Evolutionary conservation across 2,329 filamentous ascomycete genomes (phyloP), one percentile per base, ranked within the genome.

Genomic region (Colletotrichum navitas): DNA sequence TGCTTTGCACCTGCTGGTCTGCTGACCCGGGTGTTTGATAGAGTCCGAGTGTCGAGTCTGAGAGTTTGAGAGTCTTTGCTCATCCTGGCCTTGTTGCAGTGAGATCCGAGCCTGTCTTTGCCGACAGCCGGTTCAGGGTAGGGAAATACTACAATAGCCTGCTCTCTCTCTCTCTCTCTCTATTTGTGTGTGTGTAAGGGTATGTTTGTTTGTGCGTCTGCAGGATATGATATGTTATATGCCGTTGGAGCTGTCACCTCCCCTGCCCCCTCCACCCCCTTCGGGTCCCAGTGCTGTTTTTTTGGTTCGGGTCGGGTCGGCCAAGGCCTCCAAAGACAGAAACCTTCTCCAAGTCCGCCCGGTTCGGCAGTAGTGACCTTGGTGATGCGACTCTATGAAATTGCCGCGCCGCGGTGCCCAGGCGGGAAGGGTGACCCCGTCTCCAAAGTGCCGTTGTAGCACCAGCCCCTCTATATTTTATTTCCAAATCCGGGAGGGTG

Each of bases 51-150:
- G 41, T 21, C 51, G 47, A 66, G 41, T n/a, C 55, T 70, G 41
- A 45, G 41, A 21, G 41, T 18, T 16, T 41, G 39, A 43, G n/a
- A 56, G 41, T 60, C 41, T 34, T 24, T 14, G 18, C 34, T 62
- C 55, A 5, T 61, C 43, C 14, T 55, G 63, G 63, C 43, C 39
- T 62, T 41, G 68, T 62, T 49, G 41, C 47, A 52, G 39, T 12
- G 43, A 58, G 45, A 55, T 70, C 63, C 63, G 61, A 70, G 55
- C 67, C 67, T 70, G 49, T 66, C 56, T 41, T 66, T 56, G 67
- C n/a, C 32, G 55, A 61, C 32, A 54, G 29, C 52, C 54, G 49
- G 55, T 26, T 29, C 45, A 51, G 2, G 12, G 39, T 41, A 12
- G 12, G 4, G 12, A 16, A 16, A 5, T 16, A 16, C 12, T 14